Evolutionary conservation across 164 flowering plant species (phyloP), one percentile per base, ranked within the genome.

Genomic region (Aristolochia californica): DNA sequence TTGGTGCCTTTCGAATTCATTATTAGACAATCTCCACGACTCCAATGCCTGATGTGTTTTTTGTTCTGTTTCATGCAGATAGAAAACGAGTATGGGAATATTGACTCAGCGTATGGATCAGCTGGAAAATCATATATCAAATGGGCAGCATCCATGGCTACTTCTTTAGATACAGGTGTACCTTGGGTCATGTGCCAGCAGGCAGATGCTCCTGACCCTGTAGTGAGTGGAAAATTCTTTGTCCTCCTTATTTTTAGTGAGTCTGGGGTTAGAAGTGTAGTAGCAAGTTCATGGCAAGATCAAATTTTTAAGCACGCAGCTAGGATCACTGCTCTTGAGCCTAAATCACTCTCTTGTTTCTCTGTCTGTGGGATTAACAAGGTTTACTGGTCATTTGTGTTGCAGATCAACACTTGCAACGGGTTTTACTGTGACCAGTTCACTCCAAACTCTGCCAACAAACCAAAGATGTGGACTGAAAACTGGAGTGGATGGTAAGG

Each of bases 181-280:
- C 99, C 99, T 25, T 94, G 99, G 99, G 93, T 87, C 27, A 94
- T 94, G 99, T 94, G 99, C 79, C 93, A 87, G 78, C 99, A 94
- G 66, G 26, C 62, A 12, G 86, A 94, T 75, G 97, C 99, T 72
- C 99, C 99, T 48, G 87, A 83, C 70, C 87, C 99, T 18, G 70
- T 90, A 40, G 99, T 94, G 68, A 80, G 94, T 65, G 60, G 18
- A 58, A 20, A 58, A 14, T 21, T 60, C 53, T 25, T 20, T 34
- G 13, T 53, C 58, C 51, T 3, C 14, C n/a, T n/a, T n/a, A n/a
- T 18, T 38, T 5, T 21, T 28, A 24, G 16, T 25, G 8, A 55
- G 8, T 34, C 16, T 25, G 10, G 13, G 26, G n/a, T n/a, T n/a
- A n/a, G n/a, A n/a, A n/a, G n/a, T 2, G 22, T 51, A 18, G 54